A percentile compares a stretch with the other conserved stretches of the same genome.
Conservation (phyloP, 108 stramenopile genomes). For the Nitzschia putrida region DNA sequence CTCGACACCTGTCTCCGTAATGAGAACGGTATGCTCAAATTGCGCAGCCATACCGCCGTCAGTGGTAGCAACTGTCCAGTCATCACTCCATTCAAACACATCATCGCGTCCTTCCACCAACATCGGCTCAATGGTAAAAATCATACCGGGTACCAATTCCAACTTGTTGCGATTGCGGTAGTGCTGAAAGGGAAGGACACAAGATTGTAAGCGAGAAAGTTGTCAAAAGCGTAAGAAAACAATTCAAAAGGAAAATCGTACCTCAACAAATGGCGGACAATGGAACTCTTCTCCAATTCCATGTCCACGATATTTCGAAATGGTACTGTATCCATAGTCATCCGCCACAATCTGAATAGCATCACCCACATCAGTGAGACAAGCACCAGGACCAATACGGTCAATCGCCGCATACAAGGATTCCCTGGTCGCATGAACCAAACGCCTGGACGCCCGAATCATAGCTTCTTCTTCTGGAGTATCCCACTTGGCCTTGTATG, state of each 20-base stretch:
- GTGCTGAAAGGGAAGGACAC: conserved; percentile 48
- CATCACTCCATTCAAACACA: conserved; percentile 86
- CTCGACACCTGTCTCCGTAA: conserved; percentile 91
- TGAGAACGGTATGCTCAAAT: conserved; percentile 97
- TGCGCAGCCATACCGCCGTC: conserved; percentile 94
- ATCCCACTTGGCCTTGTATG: conserved; percentile 49
- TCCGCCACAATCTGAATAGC: conserved; percentile 88
- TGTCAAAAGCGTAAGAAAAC: background rate
- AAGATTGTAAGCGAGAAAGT: conserved; percentile 2
- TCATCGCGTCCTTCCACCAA: conserved; percentile 80
- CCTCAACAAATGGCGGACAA: conserved; percentile 85
- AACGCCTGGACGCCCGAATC: conserved; percentile 52
- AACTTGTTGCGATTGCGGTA: conserved; percentile 81
- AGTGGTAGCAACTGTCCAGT: conserved; percentile 92
- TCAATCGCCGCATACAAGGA: conserved; percentile 76
- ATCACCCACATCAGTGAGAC: conserved; percentile 85
- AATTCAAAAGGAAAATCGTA: conserved; percentile 14
- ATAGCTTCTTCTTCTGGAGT: conserved; percentile 53
- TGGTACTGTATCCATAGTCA: conserved; percentile 80
- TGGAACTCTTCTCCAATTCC: conserved; percentile 92
- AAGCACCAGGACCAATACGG: conserved; percentile 61
- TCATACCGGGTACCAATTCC: conserved; percentile 86
- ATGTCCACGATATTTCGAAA: conserved; percentile 92
- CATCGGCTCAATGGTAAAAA: conserved; percentile 99
- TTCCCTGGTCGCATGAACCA: conserved; percentile 72